Percentiles rank a stretch among this genome's conserved stretches.
Evolutionary conservation across 192 early-diverging fungal species (phyloP).

Genomic region (Powellomyces hirtus): DNA sequence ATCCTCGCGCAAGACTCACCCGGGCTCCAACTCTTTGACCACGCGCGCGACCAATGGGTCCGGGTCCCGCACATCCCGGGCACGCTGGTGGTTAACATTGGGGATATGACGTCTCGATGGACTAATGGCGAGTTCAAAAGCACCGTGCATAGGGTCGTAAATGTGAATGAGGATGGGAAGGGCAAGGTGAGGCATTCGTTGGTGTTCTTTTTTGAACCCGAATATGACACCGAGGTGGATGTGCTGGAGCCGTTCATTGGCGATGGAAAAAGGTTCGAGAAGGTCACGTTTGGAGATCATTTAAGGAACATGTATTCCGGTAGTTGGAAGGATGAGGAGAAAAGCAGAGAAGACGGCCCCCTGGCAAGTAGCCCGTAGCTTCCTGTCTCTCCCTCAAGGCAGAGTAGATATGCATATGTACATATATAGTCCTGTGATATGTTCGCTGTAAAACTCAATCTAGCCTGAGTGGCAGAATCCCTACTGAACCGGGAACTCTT

Average conservation of each 20-base stretch:
- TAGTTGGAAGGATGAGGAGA: too few relatives aligned
- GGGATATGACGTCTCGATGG: slow-evolving; percentile 53
- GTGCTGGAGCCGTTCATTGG: slow-evolving; percentile 30
- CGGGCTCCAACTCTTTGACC: slow-evolving; percentile 48
- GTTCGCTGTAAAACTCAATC: not conserved
- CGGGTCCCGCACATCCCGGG: slow-evolving; percentile 49
- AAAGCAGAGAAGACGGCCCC: too few relatives aligned
- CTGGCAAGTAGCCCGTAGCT: too few relatives aligned
- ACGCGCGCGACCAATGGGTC: slow-evolving; percentile 41
- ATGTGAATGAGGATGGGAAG: slow-evolving; percentile 33
- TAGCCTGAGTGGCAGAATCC: not conserved
- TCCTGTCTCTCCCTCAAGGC: too few relatives aligned
- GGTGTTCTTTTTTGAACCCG: slow-evolving; percentile 50
- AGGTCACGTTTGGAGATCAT: not conserved
- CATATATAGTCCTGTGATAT: too few relatives aligned
- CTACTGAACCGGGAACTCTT: slow-evolving; percentile 1
- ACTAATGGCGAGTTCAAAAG: slow-evolving; percentile 48
- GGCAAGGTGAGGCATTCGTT: not conserved
- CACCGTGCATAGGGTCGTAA: slow-evolving; percentile 53
- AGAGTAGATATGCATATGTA: too few relatives aligned
- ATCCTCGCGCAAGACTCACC: slow-evolving; percentile 42
- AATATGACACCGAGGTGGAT: slow-evolving; percentile 47
- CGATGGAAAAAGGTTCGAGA: not conserved
- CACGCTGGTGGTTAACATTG: slow-evolving; percentile 53
- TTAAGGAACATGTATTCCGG: slow-evolving; percentile 1